Evolutionary conservation across 176 grass and related monocot genomes (phyloP).

Genomic region (Areca catechu): DNA sequence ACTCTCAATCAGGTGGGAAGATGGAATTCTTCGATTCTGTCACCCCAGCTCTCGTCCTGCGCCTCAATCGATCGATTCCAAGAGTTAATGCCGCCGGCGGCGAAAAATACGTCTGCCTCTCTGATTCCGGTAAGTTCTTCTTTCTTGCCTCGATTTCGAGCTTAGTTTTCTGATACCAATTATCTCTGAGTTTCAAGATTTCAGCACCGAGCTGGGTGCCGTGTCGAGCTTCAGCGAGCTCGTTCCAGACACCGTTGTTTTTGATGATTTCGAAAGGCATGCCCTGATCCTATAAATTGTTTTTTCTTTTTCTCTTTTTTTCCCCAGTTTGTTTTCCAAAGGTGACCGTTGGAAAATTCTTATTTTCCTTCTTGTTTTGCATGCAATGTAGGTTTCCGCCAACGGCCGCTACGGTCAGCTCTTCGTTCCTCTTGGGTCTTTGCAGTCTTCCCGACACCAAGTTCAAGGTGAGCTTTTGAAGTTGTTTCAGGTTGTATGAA

Average conservation of each 20-base stretch:
- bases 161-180: not conserved
- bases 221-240: slow-evolving; percentile 85
- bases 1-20: slow-evolving; percentile 28
- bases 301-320: slow-evolving; percentile 5
- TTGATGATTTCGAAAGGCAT: slow-evolving; percentile 92
- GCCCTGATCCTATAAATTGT: not conserved
- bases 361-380: not conserved
- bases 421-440: slow-evolving; percentile 77
- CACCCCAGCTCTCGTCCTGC: not conserved
- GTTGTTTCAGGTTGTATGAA: slow-evolving; percentile 3
- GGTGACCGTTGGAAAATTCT: no score
- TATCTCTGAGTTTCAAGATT: slow-evolving; percentile 26
- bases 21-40: slow-evolving; percentile 19
- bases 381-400: slow-evolving; percentile 58
- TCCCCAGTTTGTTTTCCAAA: no score
- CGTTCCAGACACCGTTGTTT: slow-evolving; percentile 86
- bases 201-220: slow-evolving; percentile 62
- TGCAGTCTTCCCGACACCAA: slow-evolving; percentile 76
- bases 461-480: slow-evolving; percentile 65
- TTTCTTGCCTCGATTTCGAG: not conserved
- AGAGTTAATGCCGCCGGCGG: slow-evolving; percentile 16
- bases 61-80: slow-evolving; percentile 18
- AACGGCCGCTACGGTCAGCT: slow-evolving; percentile 82
- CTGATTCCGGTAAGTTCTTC: slow-evolving; percentile 18
- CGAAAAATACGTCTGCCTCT: slow-evolving; percentile 32